These are phyloP conservation scores for Fusarium bactridioides DNA, from an alignment of 2,329 filamentous ascomycete species.

Conservation along the genomic window DNA sequence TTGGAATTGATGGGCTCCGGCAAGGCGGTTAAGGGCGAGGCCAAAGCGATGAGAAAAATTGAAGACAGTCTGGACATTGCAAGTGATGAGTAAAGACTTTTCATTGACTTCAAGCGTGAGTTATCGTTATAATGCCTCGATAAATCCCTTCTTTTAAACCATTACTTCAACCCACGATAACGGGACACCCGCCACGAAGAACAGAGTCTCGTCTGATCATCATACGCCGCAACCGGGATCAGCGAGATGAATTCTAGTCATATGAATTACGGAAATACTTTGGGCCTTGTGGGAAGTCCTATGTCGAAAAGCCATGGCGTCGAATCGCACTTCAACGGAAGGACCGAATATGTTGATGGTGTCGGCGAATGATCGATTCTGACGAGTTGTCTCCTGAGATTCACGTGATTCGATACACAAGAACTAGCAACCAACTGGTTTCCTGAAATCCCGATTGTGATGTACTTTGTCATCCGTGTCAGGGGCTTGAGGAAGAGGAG, in stretches of 20 bases:
- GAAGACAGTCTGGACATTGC: constrained; percentile 12
- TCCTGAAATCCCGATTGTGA: neutral
- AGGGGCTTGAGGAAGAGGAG: neutral
- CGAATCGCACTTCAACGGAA: constrained; percentile 10
- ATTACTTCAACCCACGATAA: neutral
- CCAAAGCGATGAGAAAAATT: neutral
- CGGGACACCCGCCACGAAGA: constrained; percentile 13
- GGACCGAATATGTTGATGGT: constrained; percentile 19
- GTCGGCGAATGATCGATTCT: neutral
- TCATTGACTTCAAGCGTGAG: neutral
- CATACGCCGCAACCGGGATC: constrained; percentile 6
- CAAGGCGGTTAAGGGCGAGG: neutral
- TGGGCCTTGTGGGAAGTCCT: neutral
- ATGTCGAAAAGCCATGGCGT: constrained; percentile 2
- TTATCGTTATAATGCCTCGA: neutral
- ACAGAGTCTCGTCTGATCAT: neutral
- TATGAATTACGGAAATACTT: neutral
- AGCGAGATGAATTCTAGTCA: neutral
- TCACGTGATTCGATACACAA: neutral
- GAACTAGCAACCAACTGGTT: neutral
- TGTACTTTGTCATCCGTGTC: neutral
- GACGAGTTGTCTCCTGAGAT: neutral
- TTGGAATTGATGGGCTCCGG: constrained; percentile 5
- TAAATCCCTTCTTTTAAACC: constrained; percentile 2
- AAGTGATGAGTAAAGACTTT: neutral